Conservation (phyloP, 495 filamentous ascomycete species). For the Platismatia glauca region DNA sequence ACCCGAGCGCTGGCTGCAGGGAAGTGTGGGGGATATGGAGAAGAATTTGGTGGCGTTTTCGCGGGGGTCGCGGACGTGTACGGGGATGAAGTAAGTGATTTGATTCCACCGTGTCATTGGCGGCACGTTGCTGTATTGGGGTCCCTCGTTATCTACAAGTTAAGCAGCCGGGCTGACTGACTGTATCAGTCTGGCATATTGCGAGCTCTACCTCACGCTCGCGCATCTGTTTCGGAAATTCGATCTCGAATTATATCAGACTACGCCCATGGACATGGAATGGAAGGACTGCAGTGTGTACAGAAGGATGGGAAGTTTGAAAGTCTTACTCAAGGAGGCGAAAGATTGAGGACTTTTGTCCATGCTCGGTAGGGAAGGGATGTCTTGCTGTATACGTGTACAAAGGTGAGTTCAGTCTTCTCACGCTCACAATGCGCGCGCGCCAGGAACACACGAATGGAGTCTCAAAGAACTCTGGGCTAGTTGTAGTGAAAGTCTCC, state of each 20-base stretch:
- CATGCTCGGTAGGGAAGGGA: neutral
- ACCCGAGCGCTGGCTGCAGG: neutral
- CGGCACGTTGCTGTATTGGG: neutral
- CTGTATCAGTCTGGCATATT: neutral
- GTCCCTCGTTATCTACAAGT: neutral
- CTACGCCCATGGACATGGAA: neutral
- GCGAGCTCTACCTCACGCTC: neutral
- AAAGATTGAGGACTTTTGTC: neutral
- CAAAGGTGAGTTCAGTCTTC: too few species aligned
- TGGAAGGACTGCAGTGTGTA: slow-evolving; percentile 4
- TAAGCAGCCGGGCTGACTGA: neutral
- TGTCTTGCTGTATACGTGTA: too few species aligned
- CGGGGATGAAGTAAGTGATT: neutral
- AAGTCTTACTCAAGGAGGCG: neutral
- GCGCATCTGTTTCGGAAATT: neutral
- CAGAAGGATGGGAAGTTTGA: neutral
- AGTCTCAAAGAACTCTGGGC: too few species aligned
- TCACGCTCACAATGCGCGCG: too few species aligned
- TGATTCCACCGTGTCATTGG: neutral
- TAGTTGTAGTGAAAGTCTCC: too few species aligned
- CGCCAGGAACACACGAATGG: too few species aligned
- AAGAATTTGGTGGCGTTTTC: neutral
- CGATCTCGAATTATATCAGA: neutral
- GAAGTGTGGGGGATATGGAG: neutral
- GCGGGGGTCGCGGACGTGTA: neutral